Evolutionary conservation across 306 rosid species (phyloP).

Genomic region (Trichosanthes cucumerina): DNA sequence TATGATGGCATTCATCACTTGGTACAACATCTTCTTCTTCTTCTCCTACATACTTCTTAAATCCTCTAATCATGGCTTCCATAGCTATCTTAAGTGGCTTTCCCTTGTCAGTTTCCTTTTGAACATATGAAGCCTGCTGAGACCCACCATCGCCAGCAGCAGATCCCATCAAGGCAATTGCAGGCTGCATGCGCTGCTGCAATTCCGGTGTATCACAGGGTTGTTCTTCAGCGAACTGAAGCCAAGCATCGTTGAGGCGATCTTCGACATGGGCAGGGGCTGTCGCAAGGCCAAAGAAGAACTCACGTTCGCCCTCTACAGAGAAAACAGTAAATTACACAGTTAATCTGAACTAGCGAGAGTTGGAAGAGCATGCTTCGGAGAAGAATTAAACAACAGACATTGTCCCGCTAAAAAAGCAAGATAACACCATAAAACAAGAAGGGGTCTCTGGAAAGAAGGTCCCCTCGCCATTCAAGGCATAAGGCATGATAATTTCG

Average conservation of each 20-base stretch:
- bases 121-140: constrained; percentile 32
- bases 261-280: constrained; percentile 99
- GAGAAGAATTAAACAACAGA: neutral
- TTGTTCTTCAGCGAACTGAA: constrained; percentile 66
- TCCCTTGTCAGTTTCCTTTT: constrained; percentile 15
- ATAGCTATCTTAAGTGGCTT: constrained; percentile 69
- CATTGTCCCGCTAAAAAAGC: neutral
- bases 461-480: neutral
- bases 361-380: neutral
- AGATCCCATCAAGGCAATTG: constrained; percentile 53
- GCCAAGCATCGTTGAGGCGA: constrained; percentile 84
- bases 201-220: constrained; percentile 25
- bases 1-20: constrained; percentile 34
- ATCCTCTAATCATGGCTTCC: constrained; percentile 93
- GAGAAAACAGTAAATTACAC: neutral
- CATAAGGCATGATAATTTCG: neutral
- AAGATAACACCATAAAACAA: neutral
- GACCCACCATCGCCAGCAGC: constrained; percentile 77
- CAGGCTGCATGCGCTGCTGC: constrained; percentile 24
- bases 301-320: constrained; percentile 43
- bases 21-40: constrained; percentile 26
- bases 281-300: constrained; percentile 90
- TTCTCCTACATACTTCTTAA: constrained; percentile 43
- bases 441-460: neutral
- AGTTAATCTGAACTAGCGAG: neutral